phyloP scores from a whole-genome alignment of 345 rosid species.

The Melaleuca quinquenervia region DNA sequence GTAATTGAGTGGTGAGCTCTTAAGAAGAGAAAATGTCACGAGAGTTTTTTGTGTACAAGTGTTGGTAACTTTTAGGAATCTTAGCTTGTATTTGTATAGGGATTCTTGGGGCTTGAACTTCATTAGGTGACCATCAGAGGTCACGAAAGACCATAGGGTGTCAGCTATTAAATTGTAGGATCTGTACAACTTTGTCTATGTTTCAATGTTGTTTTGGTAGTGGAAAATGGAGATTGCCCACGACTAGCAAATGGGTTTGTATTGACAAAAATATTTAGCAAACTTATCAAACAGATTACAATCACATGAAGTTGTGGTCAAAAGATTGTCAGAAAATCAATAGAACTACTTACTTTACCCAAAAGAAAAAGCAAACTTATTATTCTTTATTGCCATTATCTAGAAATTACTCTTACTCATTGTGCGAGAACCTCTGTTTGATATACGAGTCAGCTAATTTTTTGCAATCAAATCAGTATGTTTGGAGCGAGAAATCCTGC shows the following conservation, averaged over 20 bases:
- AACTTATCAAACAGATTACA: no score
- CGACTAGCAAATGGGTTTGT: not conserved
- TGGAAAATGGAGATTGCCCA: not conserved
- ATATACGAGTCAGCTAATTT: not conserved
- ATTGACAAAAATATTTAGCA: not conserved
- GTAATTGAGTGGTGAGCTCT: not conserved
- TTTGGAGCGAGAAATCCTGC: not conserved
- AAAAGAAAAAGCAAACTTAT: not conserved
- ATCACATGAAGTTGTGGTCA: no score
- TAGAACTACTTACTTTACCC: no score
- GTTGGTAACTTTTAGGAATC: not conserved
- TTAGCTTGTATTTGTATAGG: not conserved
- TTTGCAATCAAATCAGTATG: not conserved
- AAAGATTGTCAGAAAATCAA: no score
- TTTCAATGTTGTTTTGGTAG: not conserved
- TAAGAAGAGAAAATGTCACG: not conserved
- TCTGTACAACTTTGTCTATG: not conserved
- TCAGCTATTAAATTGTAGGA: not conserved
- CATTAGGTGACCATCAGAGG: not conserved
- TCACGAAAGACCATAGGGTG: not conserved
- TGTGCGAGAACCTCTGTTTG: not conserved
- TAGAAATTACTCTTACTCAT: not conserved
- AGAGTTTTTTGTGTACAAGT: not conserved
- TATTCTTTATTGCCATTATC: not conserved
- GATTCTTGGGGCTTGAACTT: not conserved